Percentiles rank a stretch among this genome's conserved stretches.
phyloP scores from a whole-genome alignment of 768 basidiomycete species.

The Udeniomyces megalosporus region DNA sequence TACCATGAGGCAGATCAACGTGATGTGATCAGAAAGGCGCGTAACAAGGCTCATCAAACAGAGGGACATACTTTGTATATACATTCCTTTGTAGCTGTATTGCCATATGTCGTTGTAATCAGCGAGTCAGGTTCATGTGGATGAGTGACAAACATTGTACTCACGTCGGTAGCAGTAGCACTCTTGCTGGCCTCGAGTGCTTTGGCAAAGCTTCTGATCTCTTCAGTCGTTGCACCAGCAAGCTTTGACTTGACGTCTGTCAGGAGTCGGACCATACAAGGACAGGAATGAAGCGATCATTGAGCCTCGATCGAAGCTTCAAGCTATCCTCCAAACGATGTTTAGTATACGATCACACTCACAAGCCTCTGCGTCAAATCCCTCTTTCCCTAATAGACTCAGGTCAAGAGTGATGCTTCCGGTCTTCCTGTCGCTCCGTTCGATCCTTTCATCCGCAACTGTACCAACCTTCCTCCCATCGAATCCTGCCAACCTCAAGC shows the following conservation, averaged over 20 bases:
- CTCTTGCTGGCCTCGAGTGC: slow-evolving; percentile 54
- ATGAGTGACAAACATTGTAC: background rate
- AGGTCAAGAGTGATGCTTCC: slow-evolving; percentile 37
- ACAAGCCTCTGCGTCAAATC: slow-evolving; percentile 83
- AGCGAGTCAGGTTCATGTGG: background rate
- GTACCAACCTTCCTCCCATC: background rate
- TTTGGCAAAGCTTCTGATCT: slow-evolving; percentile 43
- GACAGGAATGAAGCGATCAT: background rate
- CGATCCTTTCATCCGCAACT: background rate
- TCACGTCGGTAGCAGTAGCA: slow-evolving; percentile 54
- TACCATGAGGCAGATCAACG: background rate
- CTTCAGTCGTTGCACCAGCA: slow-evolving; percentile 29
- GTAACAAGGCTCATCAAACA: background rate
- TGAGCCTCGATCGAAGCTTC: no score
- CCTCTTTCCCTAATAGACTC: slow-evolving; percentile 51
- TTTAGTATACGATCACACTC: slow-evolving; percentile 28
- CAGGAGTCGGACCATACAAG: slow-evolving; percentile 1
- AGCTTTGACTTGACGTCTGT: slow-evolving; percentile 25
- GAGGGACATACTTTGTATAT: no score
- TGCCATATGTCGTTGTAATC: no score
- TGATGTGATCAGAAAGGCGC: background rate
- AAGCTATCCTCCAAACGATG: no score
- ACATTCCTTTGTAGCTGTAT: no score
- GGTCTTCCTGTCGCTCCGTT: background rate
- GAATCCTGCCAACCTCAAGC: background rate